Evolutionary conservation across 176 grass and related monocot species (phyloP), one percentile per base, ranked within the genome.

Genomic region (Avena atlantica): DNA sequence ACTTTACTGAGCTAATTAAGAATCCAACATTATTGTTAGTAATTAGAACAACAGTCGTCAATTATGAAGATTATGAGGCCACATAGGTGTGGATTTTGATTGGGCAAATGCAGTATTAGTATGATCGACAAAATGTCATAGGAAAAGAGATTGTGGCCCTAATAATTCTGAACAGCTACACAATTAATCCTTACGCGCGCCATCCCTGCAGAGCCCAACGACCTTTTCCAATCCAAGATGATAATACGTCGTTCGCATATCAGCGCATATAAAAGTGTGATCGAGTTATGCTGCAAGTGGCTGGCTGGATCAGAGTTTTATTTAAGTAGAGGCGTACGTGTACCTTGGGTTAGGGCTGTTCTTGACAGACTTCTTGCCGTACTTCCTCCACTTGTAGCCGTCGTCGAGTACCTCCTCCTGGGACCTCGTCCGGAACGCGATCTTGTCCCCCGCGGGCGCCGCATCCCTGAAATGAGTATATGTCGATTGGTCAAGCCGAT

Each of bases 341-440:
- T 65, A 91, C 90, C 93, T 92, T 47, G 93, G 93, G 50, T 87
- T 92, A 5, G 93, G 86, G 86, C 90, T 95, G 80, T 92, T 90
- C 88, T 95, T 95, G 80, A 95, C 93, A 16, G 83, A 87, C 71
- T 95, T 95, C 80, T 95, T 95, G 36, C 90, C 90, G 57, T 95
- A 92, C 86, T 95, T 95, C 80, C 93, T 86, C 93, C 93, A 95
- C 80, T 84, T 95, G 80, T 92, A 95, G 31, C 90, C 93, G 16
- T 95, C 93, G 4, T 92, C 86, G n/a, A 91, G 66, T 4, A 93
- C 76, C 60, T 95, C 93, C 23, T 79, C 77, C 55, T 89, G 91
- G 20, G 91, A 95, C 88, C 87, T 92, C 42, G 77, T 87, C 73
- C 91, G 77, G 84, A 95, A 95, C 70, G 89, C 93, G 72, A 95